Conservation (phyloP, 2,329 filamentous ascomycete species). For the Paracamarosporium sp. region DNA sequence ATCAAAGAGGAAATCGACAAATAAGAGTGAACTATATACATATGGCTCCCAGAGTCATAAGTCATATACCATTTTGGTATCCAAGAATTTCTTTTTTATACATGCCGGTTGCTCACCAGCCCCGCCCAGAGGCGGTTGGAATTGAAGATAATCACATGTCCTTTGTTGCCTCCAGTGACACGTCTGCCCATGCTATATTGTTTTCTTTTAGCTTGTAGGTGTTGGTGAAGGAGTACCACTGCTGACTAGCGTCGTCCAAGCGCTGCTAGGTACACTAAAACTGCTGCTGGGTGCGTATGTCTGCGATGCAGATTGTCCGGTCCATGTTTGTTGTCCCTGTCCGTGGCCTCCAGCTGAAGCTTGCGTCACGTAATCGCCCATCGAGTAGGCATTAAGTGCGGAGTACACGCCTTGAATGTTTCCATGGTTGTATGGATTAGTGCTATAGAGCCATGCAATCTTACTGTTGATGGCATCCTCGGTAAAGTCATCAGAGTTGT, state of each 20-base stretch:
- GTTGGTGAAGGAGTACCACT: not conserved
- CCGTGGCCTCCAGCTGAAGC: not conserved
- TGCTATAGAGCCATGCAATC: conserved; percentile 37
- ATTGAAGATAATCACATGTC: too few relatives aligned
- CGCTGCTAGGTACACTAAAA: not conserved
- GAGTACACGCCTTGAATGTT: conserved; percentile 10
- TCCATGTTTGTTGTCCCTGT: not conserved
- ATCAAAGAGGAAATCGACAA: too few relatives aligned
- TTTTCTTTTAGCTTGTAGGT: too few relatives aligned
- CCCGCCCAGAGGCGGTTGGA: too few relatives aligned
- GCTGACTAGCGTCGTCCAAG: not conserved
- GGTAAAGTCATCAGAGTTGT: conserved; percentile 31
- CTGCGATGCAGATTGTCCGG: not conserved
- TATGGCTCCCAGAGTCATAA: too few relatives aligned
- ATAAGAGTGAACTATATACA: too few relatives aligned
- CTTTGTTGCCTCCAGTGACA: too few relatives aligned
- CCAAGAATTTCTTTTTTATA: too few relatives aligned
- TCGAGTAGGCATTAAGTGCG: conserved; percentile 3
- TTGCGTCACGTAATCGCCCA: not conserved
- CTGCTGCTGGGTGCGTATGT: not conserved
- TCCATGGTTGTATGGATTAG: conserved; percentile 37
- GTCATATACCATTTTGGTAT: too few relatives aligned
- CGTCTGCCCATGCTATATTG: too few relatives aligned
- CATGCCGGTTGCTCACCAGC: too few relatives aligned
- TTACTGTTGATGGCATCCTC: conserved; percentile 33